phyloP scores from a whole-genome alignment of 257 asterid species.

The Fraxinus pennsylvanica region DNA sequence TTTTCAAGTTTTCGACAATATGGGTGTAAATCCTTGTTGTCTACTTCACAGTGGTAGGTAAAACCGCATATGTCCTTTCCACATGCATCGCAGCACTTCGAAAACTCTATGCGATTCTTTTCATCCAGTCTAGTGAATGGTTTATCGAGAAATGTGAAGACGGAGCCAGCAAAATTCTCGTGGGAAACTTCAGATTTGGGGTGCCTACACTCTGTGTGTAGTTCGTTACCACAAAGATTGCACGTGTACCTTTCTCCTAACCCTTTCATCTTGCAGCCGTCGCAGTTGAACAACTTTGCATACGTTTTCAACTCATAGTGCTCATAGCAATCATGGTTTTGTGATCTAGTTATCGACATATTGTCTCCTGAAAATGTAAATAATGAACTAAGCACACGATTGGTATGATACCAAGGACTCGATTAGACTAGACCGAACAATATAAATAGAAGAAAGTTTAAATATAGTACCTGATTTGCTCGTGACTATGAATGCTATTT shows the following conservation, averaged over 20 bases:
- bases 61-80: slow-evolving; percentile 33
- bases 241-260: slow-evolving; percentile 29
- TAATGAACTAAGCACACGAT: too few species aligned
- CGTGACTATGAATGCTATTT: too few species aligned
- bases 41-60: slow-evolving; percentile 26
- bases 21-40: slow-evolving; percentile 30
- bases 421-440: background rate
- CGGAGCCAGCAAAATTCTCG: slow-evolving; percentile 18
- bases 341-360: background rate
- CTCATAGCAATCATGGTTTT: slow-evolving; percentile 19
- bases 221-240: slow-evolving; percentile 20
- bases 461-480: background rate
- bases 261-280: slow-evolving; percentile 44
- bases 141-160: background rate
- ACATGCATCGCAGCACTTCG: slow-evolving; percentile 37
- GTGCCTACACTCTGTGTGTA: slow-evolving; percentile 27
- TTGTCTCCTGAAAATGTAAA: background rate
- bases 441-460: too few species aligned
- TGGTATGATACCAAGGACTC: background rate
- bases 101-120: slow-evolving; percentile 4
- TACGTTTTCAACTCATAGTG: slow-evolving; percentile 19
- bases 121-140: background rate
- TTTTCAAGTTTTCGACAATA: slow-evolving; percentile 29
- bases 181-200: slow-evolving; percentile 6
- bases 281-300: slow-evolving; percentile 25